These are phyloP conservation scores for Termitomyces sp. DNA, from an alignment of 768 basidiomycete genomes.

Conservation along the genomic window DNA sequence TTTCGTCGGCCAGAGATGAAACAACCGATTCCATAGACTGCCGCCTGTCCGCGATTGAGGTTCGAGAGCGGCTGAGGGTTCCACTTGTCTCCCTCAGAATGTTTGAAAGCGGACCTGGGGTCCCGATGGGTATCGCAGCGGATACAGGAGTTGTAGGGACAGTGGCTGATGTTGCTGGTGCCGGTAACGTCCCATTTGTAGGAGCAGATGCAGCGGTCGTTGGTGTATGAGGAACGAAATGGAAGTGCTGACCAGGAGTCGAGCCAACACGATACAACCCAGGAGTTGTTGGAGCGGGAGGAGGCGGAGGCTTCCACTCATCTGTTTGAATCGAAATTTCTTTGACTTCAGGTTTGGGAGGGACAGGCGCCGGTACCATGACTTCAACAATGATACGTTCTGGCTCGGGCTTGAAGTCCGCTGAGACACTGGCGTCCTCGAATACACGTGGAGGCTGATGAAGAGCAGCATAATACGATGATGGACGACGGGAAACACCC, in stretches of 20 bases:
- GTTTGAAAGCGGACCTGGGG: slow-evolving; percentile 27
- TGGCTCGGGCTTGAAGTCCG: slow-evolving; percentile 34
- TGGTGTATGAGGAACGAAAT: slow-evolving; percentile 59
- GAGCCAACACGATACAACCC: slow-evolving; percentile 57
- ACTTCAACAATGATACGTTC: slow-evolving; percentile 27
- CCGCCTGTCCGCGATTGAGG: slow-evolving; percentile 56
- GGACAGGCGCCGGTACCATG: slow-evolving; percentile 23
- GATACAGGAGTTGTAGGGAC: slow-evolving; percentile 26
- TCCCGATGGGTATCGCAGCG: slow-evolving; percentile 34
- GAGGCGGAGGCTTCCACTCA: slow-evolving; percentile 52
- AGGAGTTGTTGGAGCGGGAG: slow-evolving; percentile 30
- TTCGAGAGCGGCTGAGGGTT: slow-evolving; percentile 48
- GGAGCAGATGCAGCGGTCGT: slow-evolving; percentile 15
- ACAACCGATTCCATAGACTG: slow-evolving; percentile 72
- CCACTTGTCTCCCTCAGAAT: slow-evolving; percentile 50
- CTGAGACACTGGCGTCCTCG: slow-evolving; percentile 44
- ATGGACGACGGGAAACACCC: slow-evolving; percentile 23
- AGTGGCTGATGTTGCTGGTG: slow-evolving; percentile 25
- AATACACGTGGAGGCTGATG: slow-evolving; percentile 37
- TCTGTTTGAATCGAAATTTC: slow-evolving; percentile 85
- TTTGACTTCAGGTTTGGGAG: slow-evolving; percentile 60
- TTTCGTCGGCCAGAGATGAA: slow-evolving; percentile 42
- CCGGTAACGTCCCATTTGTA: slow-evolving; percentile 18
- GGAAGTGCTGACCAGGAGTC: slow-evolving; percentile 47
- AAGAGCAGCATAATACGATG: slow-evolving; percentile 29